Evolutionary conservation across 2,329 filamentous ascomycete genomes (phyloP).

Genomic region (Paramyrothecium sp.): DNA sequence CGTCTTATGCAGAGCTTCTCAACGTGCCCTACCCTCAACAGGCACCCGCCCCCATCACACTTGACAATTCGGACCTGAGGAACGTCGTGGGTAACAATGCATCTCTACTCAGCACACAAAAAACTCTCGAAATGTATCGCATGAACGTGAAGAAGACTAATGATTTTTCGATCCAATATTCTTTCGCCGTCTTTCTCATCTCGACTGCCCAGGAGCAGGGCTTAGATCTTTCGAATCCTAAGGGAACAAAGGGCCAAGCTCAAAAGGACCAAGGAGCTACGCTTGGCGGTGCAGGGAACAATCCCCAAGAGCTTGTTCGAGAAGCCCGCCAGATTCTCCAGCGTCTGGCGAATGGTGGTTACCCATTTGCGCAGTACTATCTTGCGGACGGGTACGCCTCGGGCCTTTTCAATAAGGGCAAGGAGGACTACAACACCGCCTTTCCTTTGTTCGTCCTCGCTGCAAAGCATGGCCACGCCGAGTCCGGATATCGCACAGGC

Average conservation of each 20-base stretch:
- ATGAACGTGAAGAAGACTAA: slow-evolving; percentile 97
- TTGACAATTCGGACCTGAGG: slow-evolving; percentile 81
- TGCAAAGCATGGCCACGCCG: slow-evolving; percentile 94
- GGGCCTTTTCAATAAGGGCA: slow-evolving; percentile 91
- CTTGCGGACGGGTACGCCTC: slow-evolving; percentile 92
- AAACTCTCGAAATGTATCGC: slow-evolving; percentile 97
- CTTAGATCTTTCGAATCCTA: slow-evolving; percentile 47
- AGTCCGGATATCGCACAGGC: slow-evolving; percentile 89
- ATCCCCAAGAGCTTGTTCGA: slow-evolving; percentile 68
- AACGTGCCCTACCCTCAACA: slow-evolving; percentile 80
- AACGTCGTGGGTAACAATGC: slow-evolving; percentile 83
- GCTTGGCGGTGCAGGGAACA: slow-evolving; percentile 28
- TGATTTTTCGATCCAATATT: slow-evolving; percentile 86
- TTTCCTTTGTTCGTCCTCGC: slow-evolving; percentile 92
- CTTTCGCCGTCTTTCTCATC: slow-evolving; percentile 93
- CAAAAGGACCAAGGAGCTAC: slow-evolving; percentile 40
- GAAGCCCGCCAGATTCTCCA: slow-evolving; percentile 91
- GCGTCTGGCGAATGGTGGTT: slow-evolving; percentile 79
- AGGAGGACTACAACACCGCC: slow-evolving; percentile 85
- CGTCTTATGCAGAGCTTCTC: slow-evolving; percentile 58
- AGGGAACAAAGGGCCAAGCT: slow-evolving; percentile 41
- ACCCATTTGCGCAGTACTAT: slow-evolving; percentile 98
- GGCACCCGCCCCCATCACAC: slow-evolving; percentile 59
- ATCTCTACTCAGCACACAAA: slow-evolving; percentile 83
- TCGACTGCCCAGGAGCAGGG: slow-evolving; percentile 81